Evolutionary conservation across 1,284 basidiomycete species (phyloP).

Genomic region (Melanopsichium pennsylvanicum): DNA sequence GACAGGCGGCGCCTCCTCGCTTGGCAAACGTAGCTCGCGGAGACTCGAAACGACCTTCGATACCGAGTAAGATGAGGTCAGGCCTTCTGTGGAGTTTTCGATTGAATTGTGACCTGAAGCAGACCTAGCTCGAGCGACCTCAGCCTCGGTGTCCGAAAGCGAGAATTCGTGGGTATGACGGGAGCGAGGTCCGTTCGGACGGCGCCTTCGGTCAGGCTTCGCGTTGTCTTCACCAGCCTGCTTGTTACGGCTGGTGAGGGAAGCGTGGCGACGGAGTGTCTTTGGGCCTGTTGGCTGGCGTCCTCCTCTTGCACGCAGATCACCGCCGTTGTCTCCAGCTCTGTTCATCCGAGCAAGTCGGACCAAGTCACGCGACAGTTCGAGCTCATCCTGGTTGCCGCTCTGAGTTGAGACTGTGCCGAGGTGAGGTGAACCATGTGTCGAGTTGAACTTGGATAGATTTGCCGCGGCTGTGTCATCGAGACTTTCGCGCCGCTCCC

Average conservation of each 20-base stretch:
- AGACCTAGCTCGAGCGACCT: conserved; percentile 32
- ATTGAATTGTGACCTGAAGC: conserved; percentile 27
- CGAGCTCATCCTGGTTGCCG: conserved; percentile 33
- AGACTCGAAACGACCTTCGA: conserved; percentile 23
- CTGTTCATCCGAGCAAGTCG: conserved; percentile 39
- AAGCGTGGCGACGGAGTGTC: conserved; percentile 25
- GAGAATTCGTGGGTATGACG: conserved; percentile 45
- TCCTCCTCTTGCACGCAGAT: conserved; percentile 6
- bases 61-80: conserved; percentile 11
- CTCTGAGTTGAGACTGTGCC: conserved; percentile 8
- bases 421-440: conserved; percentile 6
- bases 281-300: conserved; percentile 8
- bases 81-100: conserved; percentile 15
- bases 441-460: conserved; percentile 12
- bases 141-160: conserved; percentile 50
- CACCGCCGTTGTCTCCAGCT: conserved; percentile 7
- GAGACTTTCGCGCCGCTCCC: conserved; percentile 31
- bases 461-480: conserved; percentile 25
- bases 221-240: neutral
- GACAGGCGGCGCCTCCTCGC: conserved; percentile 23
- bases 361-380: conserved; percentile 39
- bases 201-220: neutral
- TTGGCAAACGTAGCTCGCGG: conserved; percentile 24
- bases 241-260: conserved; percentile 18
- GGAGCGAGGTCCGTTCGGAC: neutral